Base-by-base conservation (phyloP, 371 early-diverging fungal species). In the Haplosporangium sp. region DNA sequence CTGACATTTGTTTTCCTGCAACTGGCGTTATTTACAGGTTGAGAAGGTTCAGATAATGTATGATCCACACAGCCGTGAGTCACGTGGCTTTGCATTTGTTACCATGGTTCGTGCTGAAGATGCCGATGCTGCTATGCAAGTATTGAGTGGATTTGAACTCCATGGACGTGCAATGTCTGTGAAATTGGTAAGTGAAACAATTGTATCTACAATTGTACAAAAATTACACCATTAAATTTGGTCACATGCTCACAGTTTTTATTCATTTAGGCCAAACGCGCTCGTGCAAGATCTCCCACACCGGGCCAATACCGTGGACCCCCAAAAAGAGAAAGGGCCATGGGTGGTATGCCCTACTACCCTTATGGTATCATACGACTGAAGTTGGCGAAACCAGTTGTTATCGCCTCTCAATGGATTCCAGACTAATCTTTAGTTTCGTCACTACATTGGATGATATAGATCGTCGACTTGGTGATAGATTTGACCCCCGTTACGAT, bases 281-380 rank as follows among this genome's bases (percentile, higher is more conserved):
- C 89, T 35, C 84, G 91, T 62, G 92, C 95, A 20, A 87, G 96
- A 69, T 91, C 94, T 44, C 96, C 96, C 27, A 96, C 96, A 60
- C 96, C 96, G 65, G 96, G 96, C 57, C 91, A 90, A 57, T 96
- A 96, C 86, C 88, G 89, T 84, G 96, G 96, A 8, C 93, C 93
- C n/a, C 92, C 94, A 52, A 92, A 91, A 65, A 87, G 91, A 52
- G 78, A 73, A 19, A 61, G 73, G 58, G 70, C 37, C 58, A 45
- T 45, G 35, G 77, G 74, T 64, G 71, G 72, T 69, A 73, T 77
- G 73, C 73, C 78, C 65, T 50, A 68, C 50, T 53, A 61, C 19
- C 44, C 61, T 17, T 55, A 69, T 65, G 75, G 75, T 75, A 75
- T 65, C 63, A 56, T 52, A 61, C 15, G 57, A 60, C 39, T 39